phyloP scores from a whole-genome alignment of 345 rosid species.

The Ceriops tagal region DNA sequence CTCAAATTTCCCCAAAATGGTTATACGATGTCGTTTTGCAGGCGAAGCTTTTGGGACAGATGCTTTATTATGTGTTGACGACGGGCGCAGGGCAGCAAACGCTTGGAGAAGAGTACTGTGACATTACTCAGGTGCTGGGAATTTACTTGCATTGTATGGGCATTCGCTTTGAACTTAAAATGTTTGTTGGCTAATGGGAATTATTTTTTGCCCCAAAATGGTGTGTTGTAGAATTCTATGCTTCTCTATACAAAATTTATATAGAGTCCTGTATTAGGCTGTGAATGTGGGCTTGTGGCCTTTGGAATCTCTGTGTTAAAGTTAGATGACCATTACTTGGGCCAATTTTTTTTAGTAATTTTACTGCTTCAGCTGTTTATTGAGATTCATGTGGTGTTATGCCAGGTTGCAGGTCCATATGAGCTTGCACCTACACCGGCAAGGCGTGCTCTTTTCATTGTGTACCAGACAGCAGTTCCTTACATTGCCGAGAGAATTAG shows the following conservation, averaged over 20 bases:
- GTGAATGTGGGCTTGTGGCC: too few species aligned
- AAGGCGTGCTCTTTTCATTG: conserved; percentile 77
- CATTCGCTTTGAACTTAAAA: too few species aligned
- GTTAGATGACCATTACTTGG: background rate
- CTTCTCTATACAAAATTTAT: too few species aligned
- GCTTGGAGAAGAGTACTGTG: conserved; percentile 94
- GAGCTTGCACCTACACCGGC: conserved; percentile 96
- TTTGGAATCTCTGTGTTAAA: too few species aligned
- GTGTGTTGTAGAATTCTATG: too few species aligned
- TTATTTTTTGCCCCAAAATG: too few species aligned
- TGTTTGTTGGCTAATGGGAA: too few species aligned
- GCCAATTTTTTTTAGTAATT: background rate
- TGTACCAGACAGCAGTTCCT: conserved; percentile 76
- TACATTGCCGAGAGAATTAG: conserved; percentile 88
- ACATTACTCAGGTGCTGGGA: conserved; percentile 71
- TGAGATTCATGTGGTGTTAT: conserved; percentile 10
- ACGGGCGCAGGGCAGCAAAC: conserved; percentile 97
- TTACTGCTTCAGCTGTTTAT: background rate
- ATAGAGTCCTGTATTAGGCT: too few species aligned
- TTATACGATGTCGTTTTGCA: conserved; percentile 24
- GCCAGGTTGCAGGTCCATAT: conserved; percentile 69
- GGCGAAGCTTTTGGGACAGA: conserved; percentile 84
- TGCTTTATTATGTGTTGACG: conserved; percentile 84
- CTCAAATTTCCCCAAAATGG: too few species aligned
- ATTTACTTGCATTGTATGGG: too few species aligned